Evolutionary conservation across 1,139 yeast genomes (phyloP).

Genomic region (Debaryomycetaceae sp.): DNA sequence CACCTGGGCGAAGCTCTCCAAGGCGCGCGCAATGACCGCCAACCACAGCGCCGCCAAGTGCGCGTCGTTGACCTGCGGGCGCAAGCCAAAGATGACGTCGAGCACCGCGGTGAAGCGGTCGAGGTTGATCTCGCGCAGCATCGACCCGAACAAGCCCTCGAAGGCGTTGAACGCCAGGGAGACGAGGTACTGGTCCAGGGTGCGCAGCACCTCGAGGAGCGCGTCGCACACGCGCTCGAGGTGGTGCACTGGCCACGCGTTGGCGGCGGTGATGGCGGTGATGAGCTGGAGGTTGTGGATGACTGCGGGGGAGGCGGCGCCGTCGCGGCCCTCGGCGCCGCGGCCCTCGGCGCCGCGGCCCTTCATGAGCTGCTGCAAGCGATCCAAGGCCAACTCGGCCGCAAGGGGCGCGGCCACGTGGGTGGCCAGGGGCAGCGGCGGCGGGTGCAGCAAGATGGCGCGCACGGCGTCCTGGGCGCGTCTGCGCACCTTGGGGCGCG

Average conservation of each 20-base stretch:
- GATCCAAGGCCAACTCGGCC: constrained; percentile 63
- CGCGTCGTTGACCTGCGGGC: constrained; percentile 76
- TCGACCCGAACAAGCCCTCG: constrained; percentile 77
- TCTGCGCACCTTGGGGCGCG: constrained; percentile 93
- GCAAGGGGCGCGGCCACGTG: constrained; percentile 73
- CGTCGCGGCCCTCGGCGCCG: constrained; percentile 34
- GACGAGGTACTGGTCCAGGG: constrained; percentile 80
- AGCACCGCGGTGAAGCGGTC: constrained; percentile 62
- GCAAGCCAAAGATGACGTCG: constrained; percentile 69
- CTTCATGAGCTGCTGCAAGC: constrained; percentile 27
- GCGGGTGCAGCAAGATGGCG: constrained; percentile 61
- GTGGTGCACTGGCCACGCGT: constrained; percentile 74
- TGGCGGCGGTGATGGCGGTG: constrained; percentile 62
- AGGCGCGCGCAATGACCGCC: constrained; percentile 87
- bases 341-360: constrained; percentile 17
- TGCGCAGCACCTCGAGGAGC: constrained; percentile 69
- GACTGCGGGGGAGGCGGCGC: constrained; percentile 50
- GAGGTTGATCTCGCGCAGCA: constrained; percentile 58
- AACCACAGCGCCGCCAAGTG: constrained; percentile 93
- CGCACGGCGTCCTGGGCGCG: constrained; percentile 86
- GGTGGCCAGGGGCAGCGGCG: constrained; percentile 73
- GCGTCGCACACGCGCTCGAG: constrained; percentile 74
- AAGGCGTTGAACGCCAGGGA: constrained; percentile 81
- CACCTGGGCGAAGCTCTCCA: constrained; percentile 60
- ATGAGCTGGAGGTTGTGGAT: constrained; percentile 79